phyloP scores from a whole-genome alignment of 352 stramenopile species.

The Lagenidium sp. region DNA sequence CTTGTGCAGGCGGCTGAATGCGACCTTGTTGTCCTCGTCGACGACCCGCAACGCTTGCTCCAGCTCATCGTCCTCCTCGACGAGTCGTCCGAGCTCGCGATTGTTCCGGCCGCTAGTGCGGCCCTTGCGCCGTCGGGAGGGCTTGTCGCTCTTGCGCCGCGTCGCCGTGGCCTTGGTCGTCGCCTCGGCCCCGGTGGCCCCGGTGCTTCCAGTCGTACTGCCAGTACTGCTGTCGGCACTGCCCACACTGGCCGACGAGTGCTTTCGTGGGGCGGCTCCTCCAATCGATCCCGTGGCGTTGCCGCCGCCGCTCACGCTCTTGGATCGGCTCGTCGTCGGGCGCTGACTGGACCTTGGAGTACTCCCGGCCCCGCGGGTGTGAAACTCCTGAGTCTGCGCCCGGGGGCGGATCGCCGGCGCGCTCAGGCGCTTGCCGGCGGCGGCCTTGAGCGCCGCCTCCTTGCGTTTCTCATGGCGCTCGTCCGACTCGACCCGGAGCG shows the following conservation, averaged over 20 bases:
- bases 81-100: not conserved
- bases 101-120: not conserved
- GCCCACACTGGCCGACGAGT: not conserved
- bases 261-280: too few relatives aligned
- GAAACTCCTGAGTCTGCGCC: not conserved
- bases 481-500: constrained; percentile 63
- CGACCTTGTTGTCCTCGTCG: constrained; percentile 75
- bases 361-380: not conserved
- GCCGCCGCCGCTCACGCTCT: constrained; percentile 6
- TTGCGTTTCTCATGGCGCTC: constrained; percentile 40
- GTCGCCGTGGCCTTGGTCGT: not conserved
- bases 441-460: not conserved
- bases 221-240: not conserved
- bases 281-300: too few relatives aligned
- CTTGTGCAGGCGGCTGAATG: constrained; percentile 68
- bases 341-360: not conserved
- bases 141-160: constrained; percentile 10
- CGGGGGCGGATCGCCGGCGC: not conserved
- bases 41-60: constrained; percentile 21
- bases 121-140: constrained; percentile 1
- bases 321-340: constrained; percentile 5
- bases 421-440: not conserved
- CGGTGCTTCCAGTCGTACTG: not conserved
- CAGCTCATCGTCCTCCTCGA: constrained; percentile 40
- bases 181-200: not conserved